Conservation (phyloP, 1,284 basidiomycete species). For the Vanrija pseudolonga region DNA sequence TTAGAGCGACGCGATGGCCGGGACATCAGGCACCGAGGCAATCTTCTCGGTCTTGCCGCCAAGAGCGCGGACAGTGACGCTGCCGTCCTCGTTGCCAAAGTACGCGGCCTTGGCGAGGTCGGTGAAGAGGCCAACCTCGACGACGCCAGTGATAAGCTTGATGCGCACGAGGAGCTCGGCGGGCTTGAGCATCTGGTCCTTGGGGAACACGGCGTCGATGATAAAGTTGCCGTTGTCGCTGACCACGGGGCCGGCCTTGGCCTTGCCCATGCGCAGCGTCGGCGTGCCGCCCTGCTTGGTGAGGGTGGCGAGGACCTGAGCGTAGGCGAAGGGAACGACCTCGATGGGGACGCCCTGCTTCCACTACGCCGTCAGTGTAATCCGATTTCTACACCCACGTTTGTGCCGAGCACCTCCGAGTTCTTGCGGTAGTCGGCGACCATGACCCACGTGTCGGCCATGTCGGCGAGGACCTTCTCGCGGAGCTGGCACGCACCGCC, state of each 20-base stretch:
- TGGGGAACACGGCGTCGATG: conserved; percentile 83
- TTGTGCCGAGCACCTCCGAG: conserved; percentile 73
- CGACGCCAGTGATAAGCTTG: conserved; percentile 91
- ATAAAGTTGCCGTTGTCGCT: conserved; percentile 95
- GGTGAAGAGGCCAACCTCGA: conserved; percentile 95
- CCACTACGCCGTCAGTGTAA: conserved; percentile 57
- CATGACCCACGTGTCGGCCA: conserved; percentile 88
- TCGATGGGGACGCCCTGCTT: conserved; percentile 89
- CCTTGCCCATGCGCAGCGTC: conserved; percentile 69
- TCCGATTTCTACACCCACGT: conserved; percentile 55
- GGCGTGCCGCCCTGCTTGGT: conserved; percentile 59
- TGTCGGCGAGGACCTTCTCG: conserved; percentile 96
- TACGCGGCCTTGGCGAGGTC: conserved; percentile 91
- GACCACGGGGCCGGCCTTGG: conserved; percentile 76
- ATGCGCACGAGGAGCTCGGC: conserved; percentile 67
- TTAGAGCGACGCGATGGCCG: conserved; percentile 8
- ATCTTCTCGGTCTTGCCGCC: conserved; percentile 45
- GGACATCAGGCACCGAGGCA: conserved; percentile 33
- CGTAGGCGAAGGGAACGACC: conserved; percentile 94
- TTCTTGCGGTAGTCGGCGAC: conserved; percentile 97
- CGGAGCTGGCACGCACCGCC: conserved; percentile 95
- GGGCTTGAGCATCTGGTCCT: conserved; percentile 66
- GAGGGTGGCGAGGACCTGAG: conserved; percentile 66
- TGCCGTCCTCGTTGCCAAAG: conserved; percentile 76
- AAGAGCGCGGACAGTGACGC: conserved; percentile 44